Evolutionary conservation across 768 basidiomycete genomes (phyloP).

Genomic region (Tulasnella sp.): DNA sequence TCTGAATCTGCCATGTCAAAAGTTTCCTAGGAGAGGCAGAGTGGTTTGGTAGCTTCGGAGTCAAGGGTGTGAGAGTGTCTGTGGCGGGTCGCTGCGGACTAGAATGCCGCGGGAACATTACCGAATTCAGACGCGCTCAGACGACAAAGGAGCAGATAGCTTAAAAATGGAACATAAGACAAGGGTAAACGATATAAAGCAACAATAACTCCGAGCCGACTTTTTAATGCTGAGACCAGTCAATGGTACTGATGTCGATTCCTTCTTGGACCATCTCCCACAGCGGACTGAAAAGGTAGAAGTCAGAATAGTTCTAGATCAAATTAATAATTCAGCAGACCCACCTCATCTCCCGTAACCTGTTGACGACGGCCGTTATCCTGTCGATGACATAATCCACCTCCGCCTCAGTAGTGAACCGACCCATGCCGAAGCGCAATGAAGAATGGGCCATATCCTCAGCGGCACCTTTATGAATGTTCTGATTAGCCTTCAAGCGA

Average conservation of each 20-base stretch:
- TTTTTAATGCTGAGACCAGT: constrained; percentile 67
- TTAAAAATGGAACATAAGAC: background rate
- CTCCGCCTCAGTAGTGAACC: constrained; percentile 96
- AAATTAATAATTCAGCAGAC: background rate
- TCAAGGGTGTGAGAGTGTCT: too few relatives aligned
- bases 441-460: constrained; percentile 99
- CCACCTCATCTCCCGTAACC: constrained; percentile 80
- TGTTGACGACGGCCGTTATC: constrained; percentile 76
- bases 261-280: constrained; percentile 99
- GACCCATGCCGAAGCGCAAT: constrained; percentile 91
- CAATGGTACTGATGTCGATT: constrained; percentile 87
- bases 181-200: background rate
- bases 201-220: background rate
- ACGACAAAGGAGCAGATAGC: background rate
- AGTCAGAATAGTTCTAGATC: background rate
- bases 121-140: too few relatives aligned
- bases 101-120: too few relatives aligned
- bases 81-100: too few relatives aligned
- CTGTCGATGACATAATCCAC: constrained; percentile 87
- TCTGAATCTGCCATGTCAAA: too few relatives aligned
- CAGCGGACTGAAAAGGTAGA: constrained; percentile 47
- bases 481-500: too few relatives aligned
- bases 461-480: constrained; percentile 89
- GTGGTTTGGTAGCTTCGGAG: too few relatives aligned
- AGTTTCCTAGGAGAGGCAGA: too few relatives aligned